Evolutionary conservation across 2,329 filamentous ascomycete species (phyloP).

Genomic region (Colletotrichum agaves): DNA sequence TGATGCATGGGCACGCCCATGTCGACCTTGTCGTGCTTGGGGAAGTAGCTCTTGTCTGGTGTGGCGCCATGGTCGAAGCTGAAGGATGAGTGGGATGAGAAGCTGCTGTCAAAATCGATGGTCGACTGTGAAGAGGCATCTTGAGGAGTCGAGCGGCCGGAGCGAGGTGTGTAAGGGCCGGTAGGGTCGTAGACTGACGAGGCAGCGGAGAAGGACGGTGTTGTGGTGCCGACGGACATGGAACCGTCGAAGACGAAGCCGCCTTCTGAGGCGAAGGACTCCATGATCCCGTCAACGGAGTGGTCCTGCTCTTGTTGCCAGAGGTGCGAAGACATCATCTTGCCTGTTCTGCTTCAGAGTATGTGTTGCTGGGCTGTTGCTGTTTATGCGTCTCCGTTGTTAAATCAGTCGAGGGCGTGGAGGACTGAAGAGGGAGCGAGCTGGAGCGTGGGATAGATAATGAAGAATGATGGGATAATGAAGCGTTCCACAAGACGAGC

Average conservation of each 20-base stretch:
- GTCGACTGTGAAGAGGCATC: conserved; percentile 41
- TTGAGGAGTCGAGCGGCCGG: conserved; percentile 56
- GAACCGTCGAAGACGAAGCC: conserved; percentile 37
- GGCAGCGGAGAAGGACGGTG: conserved; percentile 43
- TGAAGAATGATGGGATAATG: conserved; percentile 40
- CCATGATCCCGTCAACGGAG: conserved; percentile 36
- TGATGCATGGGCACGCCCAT: conserved; percentile 31
- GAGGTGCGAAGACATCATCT: conserved; percentile 34
- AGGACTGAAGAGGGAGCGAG: conserved; percentile 36
- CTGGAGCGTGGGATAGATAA: conserved; percentile 31
- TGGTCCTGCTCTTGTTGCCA: conserved; percentile 35
- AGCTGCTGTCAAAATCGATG: conserved; percentile 52
- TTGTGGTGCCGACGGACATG: conserved; percentile 35
- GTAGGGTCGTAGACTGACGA: conserved; percentile 54
- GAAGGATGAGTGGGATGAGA: conserved; percentile 42
- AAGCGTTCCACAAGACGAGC: conserved; percentile 45
- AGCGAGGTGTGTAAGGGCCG: conserved; percentile 57
- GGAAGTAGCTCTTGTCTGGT: conserved; percentile 35
- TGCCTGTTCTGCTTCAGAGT: conserved; percentile 21
- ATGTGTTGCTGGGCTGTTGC: conserved; percentile 31
- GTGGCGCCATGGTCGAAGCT: conserved; percentile 34
- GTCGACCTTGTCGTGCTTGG: conserved; percentile 31
- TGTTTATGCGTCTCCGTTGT: conserved; percentile 7
- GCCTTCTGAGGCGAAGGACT: conserved; percentile 34
- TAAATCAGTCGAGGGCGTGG: conserved; percentile 28